Conservation (phyloP, 208 protist species). For the Acanthamoeba divionensis region DNA sequence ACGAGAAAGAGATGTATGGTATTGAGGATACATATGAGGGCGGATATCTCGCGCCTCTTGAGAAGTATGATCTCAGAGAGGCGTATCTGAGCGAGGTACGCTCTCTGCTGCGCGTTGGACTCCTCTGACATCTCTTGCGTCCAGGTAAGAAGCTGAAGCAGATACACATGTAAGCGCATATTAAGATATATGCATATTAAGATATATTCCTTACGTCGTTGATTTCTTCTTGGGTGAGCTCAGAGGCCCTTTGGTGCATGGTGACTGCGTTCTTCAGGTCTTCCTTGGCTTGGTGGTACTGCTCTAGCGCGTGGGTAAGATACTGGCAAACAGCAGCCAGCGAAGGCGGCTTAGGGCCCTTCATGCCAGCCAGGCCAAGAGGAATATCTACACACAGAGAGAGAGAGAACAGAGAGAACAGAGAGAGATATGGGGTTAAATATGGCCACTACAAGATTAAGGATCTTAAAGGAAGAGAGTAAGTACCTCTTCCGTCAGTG, state of each 20-base stretch:
- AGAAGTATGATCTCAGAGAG: constrained; percentile 24
- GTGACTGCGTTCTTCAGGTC: neutral
- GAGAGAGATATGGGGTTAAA: neutral
- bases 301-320: constrained; percentile 5
- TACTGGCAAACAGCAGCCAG: neutral
- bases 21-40: neutral
- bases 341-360: neutral
- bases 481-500: neutral
- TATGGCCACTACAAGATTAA: neutral
- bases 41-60: constrained; percentile 23
- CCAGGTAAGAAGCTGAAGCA: neutral
- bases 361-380: neutral
- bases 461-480: neutral
- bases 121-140: neutral
- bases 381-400: neutral
- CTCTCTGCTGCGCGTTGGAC: constrained; percentile 9
- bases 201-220: neutral
- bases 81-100: constrained; percentile 30
- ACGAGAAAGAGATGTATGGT: neutral
- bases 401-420: neutral
- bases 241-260: neutral
- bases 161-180: too few species aligned
- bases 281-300: constrained; percentile 24
- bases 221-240: constrained; percentile 24
- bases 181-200: neutral